phyloP scores from a whole-genome alignment of 176 grass and related monocot genomes.

The Ensete glaucum region DNA sequence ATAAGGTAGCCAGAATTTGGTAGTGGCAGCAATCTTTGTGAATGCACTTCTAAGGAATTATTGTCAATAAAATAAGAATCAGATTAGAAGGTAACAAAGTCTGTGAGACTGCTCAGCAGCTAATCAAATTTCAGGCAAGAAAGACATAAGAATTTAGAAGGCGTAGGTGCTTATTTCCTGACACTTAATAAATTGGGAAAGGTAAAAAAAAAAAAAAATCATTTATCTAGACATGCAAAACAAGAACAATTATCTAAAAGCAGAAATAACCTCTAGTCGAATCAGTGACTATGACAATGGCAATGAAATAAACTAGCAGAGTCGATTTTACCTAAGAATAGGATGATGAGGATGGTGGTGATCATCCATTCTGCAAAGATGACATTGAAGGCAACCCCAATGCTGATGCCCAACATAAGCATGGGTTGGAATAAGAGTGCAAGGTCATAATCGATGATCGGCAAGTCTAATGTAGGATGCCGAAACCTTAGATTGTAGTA shows the following conservation, averaged over 20 bases:
- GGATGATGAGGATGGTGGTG: background rate
- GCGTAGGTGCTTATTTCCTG: background rate
- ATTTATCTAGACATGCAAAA: background rate
- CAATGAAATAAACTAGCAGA: background rate
- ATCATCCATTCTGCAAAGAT: constrained; percentile 14
- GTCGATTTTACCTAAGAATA: constrained; percentile 1
- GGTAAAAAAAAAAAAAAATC: background rate
- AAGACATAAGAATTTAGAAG: background rate
- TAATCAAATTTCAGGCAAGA: background rate
- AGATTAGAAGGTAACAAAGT: background rate
- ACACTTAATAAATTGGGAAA: background rate
- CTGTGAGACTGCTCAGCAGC: background rate
- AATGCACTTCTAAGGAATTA: too few species aligned
- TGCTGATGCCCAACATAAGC: constrained; percentile 14
- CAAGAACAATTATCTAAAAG: background rate
- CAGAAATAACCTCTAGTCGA: background rate
- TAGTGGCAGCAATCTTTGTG: too few species aligned
- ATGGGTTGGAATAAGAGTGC: constrained; percentile 3
- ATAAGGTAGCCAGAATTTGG: background rate
- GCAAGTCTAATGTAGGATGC: constrained; percentile 2
- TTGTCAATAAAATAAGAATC: background rate
- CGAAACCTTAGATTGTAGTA: constrained; percentile 4
- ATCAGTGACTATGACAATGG: background rate
- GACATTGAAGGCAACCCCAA: constrained; percentile 7
- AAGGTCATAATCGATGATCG: constrained; percentile 9